Evolutionary conservation across 2,329 filamentous ascomycete genomes (phyloP), one percentile per base, ranked within the genome.

Genomic region (Macrophomina pseudophaseolina): DNA sequence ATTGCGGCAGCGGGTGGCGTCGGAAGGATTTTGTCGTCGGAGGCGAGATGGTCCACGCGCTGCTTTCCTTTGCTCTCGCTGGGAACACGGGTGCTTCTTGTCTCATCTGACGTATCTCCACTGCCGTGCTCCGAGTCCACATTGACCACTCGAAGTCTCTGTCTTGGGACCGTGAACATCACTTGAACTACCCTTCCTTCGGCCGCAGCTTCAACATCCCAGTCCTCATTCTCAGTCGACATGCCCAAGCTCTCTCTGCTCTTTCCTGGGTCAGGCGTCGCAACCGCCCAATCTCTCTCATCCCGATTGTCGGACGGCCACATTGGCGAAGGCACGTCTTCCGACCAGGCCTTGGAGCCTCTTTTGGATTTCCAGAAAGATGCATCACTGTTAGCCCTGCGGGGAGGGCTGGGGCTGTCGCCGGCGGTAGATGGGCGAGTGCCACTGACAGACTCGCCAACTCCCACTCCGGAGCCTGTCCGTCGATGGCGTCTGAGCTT

Each of bases 121-220:
- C 65, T 53, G 9, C 35, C 49, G 9, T 35, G 32, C 48, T 62
- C 54, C 7, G 32, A 9, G 33, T 67, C 66, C 12, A 62, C 66
- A 35, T 98, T 98, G 23, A 97, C 94, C n/a, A 98, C 93, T 32
- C 94, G 83, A 69, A 98, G 80, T 71, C 88, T 88, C 78, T 94
- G 91, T 76, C 90, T 93, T 2, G 95, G 94, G 68, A 97, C 93
- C 0, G 94, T 97, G 78, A 97, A 98, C 87, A 97, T 95, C 74
- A 85, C 80, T 65, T 83, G 83, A n/a, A 85, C 81, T 4, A 83
- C 81, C 5, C 83, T 71, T 28, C 79, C 75, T 60, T 79, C 78
- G 1, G 80, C 82, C 4, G 81, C 83, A 12, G 78, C 77, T 70
- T 85, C 83, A 1, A 85, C 80, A 63, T 85, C 82, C 83, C 83